Base-by-base conservation (phyloP, 179 eudicot species). In the Beta macrorhiza region DNA sequence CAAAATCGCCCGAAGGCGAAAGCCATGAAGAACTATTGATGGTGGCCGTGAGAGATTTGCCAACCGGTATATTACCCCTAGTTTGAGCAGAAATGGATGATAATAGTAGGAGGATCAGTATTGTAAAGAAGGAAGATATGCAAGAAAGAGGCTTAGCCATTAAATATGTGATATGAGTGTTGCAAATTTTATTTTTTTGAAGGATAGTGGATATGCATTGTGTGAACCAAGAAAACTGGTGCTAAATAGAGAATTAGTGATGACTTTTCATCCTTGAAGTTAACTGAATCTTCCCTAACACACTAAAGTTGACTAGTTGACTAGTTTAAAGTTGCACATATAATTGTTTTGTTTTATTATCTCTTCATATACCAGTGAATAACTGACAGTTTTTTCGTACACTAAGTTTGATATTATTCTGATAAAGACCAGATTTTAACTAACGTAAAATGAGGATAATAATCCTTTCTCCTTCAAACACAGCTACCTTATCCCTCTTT, bases 1-100 rank as follows among this genome's bases (percentile, higher is more conserved):
- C 83, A 37, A 85, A 87, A 22, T 85, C 88, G 7, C 82, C 85
- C 0, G 83, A 83, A 25, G 88, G 86, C 11, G 90, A 87, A 10
- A 15, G 74, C 86, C 84, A 85, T 56, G 85, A 29, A 20, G 82
- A 67, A 9, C 62, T 68, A n/a, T 67, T 63, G 13, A 55, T 73
- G 47, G 78, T 53, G 16, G 88, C 87, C 22, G 71, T 62, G 17
- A 89, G 77, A 77, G 83, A 82, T 55, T 78, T 25, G 15, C 84
- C 86, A 1, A 87, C 65, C 8, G 81, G 0, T 64, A 89, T 42
- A 9, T 49, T 81, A 2, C 84, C 81, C 1, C 72, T 61, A 11
- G 56, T 77, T 80, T 87, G 85, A 0, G 78, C 83, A 22, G 20
- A 12, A 64, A 52, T n/a, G 6, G 53, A 10, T 49, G 51, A 49